Evolutionary conservation across 2,329 filamentous ascomycete genomes (phyloP).

Genomic region (Aspergillus sp.): DNA sequence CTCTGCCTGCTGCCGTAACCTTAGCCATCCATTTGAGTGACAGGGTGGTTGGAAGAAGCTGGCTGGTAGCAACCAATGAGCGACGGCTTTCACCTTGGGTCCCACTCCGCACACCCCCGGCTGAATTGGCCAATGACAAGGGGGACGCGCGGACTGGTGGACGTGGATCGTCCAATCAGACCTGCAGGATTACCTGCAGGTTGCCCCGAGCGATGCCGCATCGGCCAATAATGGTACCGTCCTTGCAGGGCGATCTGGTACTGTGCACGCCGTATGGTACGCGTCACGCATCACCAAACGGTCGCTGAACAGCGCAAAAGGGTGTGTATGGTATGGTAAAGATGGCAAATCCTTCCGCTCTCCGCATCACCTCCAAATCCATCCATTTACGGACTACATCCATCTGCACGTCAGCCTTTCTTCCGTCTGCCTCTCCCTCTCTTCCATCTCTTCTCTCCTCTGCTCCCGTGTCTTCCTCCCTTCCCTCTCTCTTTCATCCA

Average conservation of each 20-base stretch:
- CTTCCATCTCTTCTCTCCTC: conserved; percentile 17
- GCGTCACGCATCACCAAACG: conserved; percentile 8
- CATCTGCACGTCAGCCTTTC: conserved; percentile 16
- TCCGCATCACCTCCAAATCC: conserved; percentile 15
- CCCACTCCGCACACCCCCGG: too few relatives aligned
- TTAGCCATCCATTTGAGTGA: too few relatives aligned
- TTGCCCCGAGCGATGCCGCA: conserved; percentile 10
- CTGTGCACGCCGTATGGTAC: conserved; percentile 20
- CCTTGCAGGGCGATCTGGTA: conserved; percentile 22
- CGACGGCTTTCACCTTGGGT: too few relatives aligned
- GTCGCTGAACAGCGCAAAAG: conserved; percentile 1
- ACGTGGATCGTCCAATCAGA: conserved; percentile 12
- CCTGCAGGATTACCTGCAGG: not conserved
- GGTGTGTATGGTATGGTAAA: conserved; percentile 12
- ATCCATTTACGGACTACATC: conserved; percentile 12
- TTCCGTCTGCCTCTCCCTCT: conserved; percentile 17
- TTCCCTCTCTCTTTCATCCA: conserved; percentile 10
- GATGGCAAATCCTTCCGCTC: conserved; percentile 15
- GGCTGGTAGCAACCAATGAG: too few relatives aligned
- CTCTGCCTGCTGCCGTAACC: too few relatives aligned
- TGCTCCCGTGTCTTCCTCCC: conserved; percentile 14
- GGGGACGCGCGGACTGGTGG: conserved; percentile 20
- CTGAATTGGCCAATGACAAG: conserved; percentile 16
- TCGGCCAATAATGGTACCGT: conserved; percentile 20
- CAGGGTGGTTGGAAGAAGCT: not conserved